Evolutionary conservation across 352 stramenopile genomes (phyloP).

Genomic region (Globisporangium barbulae): DNA sequence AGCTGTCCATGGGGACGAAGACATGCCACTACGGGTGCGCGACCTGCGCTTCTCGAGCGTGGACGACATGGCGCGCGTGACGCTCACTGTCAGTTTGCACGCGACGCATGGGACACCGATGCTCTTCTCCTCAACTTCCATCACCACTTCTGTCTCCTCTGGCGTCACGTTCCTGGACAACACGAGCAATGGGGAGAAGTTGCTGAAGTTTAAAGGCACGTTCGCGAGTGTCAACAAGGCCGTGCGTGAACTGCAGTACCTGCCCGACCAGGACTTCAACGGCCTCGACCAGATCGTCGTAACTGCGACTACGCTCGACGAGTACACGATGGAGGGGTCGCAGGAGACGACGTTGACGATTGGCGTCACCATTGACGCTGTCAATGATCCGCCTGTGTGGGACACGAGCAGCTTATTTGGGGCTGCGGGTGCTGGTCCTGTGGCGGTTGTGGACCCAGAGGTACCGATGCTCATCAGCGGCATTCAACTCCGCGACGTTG

Average conservation of each 20-base stretch:
- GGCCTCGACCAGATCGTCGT: conserved; percentile 45
- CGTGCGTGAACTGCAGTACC: conserved; percentile 37
- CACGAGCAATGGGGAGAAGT: conserved; percentile 7
- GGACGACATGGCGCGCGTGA: conserved; percentile 37
- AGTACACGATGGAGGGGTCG: conserved; percentile 38
- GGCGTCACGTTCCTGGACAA: conserved; percentile 28
- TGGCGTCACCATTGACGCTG: conserved; percentile 33
- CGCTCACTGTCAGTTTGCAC: conserved; percentile 18
- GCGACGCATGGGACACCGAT: conserved; percentile 7
- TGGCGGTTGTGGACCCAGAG: neutral
- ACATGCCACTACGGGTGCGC: conserved; percentile 28
- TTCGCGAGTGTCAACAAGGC: conserved; percentile 44
- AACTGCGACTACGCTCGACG: conserved; percentile 35
- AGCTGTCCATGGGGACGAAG: conserved; percentile 46
- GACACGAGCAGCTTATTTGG: conserved; percentile 23
- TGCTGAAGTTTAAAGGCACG: conserved; percentile 29
- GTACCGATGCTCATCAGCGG: conserved; percentile 27
- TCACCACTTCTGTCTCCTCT: neutral
- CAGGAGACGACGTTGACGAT: conserved; percentile 24
- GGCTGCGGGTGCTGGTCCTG: conserved; percentile 16
- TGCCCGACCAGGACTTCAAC: conserved; percentile 35
- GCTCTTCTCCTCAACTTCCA: conserved; percentile 8
- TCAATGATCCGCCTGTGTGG: conserved; percentile 67
- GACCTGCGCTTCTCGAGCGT: conserved; percentile 39
- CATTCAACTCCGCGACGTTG: conserved; percentile 48